Conservation (phyloP, 1,139 yeast species). For the Saccharomyces hybrid region DNA sequence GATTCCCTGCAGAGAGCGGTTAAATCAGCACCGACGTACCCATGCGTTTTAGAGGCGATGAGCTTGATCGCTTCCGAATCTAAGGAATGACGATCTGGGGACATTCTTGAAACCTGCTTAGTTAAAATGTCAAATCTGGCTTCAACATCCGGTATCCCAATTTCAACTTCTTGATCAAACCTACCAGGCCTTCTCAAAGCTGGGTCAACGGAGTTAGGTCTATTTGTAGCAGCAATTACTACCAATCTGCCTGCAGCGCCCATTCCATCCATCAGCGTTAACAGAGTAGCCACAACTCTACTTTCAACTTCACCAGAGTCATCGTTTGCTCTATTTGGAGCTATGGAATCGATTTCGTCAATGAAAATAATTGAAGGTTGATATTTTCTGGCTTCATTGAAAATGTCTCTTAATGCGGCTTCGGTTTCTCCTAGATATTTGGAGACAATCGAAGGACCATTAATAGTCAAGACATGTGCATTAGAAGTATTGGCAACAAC, state of each 20-base stretch:
- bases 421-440: slow-evolving; percentile 94
- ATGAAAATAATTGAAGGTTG: slow-evolving; percentile 84
- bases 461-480: slow-evolving; percentile 78
- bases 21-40: slow-evolving; percentile 81
- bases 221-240: slow-evolving; percentile 72
- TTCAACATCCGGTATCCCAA: slow-evolving; percentile 68
- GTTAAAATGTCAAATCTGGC: slow-evolving; percentile 56
- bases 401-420: slow-evolving; percentile 67
- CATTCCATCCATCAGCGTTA: slow-evolving; percentile 87
- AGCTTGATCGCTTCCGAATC: slow-evolving; percentile 44
- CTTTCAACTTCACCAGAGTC: slow-evolving; percentile 86
- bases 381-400: slow-evolving; percentile 71
- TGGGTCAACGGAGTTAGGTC: slow-evolving; percentile 76
- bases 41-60: slow-evolving; percentile 65
- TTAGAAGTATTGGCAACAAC: slow-evolving; percentile 66
- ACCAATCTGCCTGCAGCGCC: slow-evolving; percentile 64
- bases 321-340: slow-evolving; percentile 73
- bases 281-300: slow-evolving; percentile 78
- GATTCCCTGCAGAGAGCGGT: slow-evolving; percentile 83
- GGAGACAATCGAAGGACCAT: slow-evolving; percentile 88
- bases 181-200: slow-evolving; percentile 90
- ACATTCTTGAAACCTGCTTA: slow-evolving; percentile 58
- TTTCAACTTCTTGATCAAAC: slow-evolving; percentile 79
- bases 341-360: slow-evolving; percentile 89
- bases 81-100: slow-evolving; percentile 46